phyloP scores from a whole-genome alignment of 225 moss, liverwort and hornwort genomes.

The Pleurozium schreberi region DNA sequence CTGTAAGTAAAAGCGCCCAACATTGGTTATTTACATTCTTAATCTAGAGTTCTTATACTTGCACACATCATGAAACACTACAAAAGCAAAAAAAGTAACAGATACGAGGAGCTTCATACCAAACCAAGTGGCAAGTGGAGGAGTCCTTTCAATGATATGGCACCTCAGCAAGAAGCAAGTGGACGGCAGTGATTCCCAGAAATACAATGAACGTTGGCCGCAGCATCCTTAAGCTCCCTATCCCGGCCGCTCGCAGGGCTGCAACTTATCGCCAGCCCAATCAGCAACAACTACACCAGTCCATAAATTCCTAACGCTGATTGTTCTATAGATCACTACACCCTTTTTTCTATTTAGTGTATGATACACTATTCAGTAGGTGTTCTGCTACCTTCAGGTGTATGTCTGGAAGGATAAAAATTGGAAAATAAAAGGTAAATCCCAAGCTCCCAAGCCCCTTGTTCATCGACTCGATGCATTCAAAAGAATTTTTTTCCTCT shows the following conservation, averaged over 20 bases:
- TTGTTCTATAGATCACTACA: not conserved
- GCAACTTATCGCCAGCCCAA: not conserved
- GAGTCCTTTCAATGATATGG: not conserved
- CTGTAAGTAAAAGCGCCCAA: not conserved
- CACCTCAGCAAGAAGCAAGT: slow-evolving; percentile 41
- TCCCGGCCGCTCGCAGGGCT: slow-evolving; percentile 26
- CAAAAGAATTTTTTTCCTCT: not conserved
- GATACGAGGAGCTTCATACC: not conserved
- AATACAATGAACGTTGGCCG: slow-evolving; percentile 19
- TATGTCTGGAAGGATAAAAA: not conserved
- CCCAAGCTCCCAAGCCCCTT: not conserved
- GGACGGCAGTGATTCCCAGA: slow-evolving; percentile 14
- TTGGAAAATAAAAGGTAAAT: not conserved
- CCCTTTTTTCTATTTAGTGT: not conserved
- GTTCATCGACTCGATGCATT: not conserved
- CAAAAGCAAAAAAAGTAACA: not conserved
- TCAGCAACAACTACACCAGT: not conserved
- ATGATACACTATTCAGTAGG: not conserved
- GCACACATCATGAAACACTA: not conserved
- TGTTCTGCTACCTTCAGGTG: not conserved
- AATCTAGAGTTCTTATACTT: not conserved
- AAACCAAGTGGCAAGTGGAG: not conserved
- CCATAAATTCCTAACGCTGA: not conserved
- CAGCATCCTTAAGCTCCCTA: slow-evolving; percentile 14
- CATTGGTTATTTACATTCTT: not conserved